These are phyloP conservation scores for Abelmoschus esculentus DNA, from an alignment of 345 rosid genomes.

Conservation along the genomic window DNA sequence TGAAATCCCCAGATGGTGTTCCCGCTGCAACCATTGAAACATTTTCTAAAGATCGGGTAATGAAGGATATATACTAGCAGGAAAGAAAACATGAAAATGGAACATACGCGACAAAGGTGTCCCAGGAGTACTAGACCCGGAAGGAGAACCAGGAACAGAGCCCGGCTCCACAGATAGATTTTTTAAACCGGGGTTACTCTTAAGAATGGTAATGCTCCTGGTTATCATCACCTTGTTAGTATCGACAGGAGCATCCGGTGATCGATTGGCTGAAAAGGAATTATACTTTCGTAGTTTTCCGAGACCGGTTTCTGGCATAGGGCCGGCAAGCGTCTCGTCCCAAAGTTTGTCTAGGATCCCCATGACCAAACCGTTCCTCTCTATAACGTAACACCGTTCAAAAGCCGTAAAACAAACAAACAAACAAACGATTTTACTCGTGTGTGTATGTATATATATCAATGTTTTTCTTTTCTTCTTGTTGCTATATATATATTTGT, in stretches of 20 bases:
- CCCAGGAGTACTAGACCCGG: slow-evolving; percentile 30
- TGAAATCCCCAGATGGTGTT: slow-evolving; percentile 48
- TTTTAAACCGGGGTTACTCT: slow-evolving; percentile 20
- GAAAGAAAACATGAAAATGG: not conserved
- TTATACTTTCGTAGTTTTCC: slow-evolving; percentile 47
- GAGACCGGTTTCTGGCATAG: slow-evolving; percentile 62
- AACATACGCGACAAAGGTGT: slow-evolving; percentile 50
- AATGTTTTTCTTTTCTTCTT: too few relatives aligned
- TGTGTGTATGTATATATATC: too few relatives aligned
- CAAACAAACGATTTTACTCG: not conserved
- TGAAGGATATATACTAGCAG: too few relatives aligned
- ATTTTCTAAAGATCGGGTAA: not conserved
- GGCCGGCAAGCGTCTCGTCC: slow-evolving; percentile 95
- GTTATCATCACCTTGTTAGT: slow-evolving; percentile 23
- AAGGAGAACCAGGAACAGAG: slow-evolving; percentile 33
- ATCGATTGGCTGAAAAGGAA: slow-evolving; percentile 38
- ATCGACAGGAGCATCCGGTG: slow-evolving; percentile 16
- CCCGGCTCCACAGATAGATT: slow-evolving; percentile 30
- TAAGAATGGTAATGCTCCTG: slow-evolving; percentile 58
- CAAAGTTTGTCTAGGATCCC: slow-evolving; percentile 74
- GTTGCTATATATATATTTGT: not conserved
- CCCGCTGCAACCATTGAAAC: slow-evolving; percentile 38
- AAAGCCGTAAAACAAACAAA: not conserved
- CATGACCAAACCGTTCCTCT: slow-evolving; percentile 25
- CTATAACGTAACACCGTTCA: not conserved